Percentiles rank a stretch among this genome's conserved stretches.
These are phyloP conservation scores for Fusarium sp. DNA, from an alignment of 2,329 filamentous ascomycete species.

Conservation along the genomic window DNA sequence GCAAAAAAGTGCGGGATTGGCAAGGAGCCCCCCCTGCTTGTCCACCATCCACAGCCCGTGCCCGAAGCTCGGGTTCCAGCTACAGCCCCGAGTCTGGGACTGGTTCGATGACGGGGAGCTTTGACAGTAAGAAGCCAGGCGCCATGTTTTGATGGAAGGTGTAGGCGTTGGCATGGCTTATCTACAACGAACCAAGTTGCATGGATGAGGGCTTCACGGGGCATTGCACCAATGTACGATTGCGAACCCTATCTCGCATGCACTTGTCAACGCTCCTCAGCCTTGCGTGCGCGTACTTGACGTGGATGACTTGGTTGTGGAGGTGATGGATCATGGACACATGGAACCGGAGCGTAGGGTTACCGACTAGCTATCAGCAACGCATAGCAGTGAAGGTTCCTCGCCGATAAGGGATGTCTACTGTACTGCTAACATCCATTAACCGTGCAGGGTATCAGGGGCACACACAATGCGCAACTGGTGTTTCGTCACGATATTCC, in stretches of 20 bases:
- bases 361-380: neutral
- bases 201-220: neutral
- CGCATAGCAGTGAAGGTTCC: neutral
- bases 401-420: neutral
- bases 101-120: neutral
- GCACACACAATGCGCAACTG: neutral
- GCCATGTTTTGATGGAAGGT: neutral
- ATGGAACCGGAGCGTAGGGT: neutral
- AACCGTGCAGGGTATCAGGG: neutral
- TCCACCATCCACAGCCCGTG: neutral
- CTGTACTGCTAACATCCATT: neutral
- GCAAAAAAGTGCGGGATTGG: slow-evolving; percentile 4
- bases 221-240: neutral
- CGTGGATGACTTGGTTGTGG: neutral
- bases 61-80: neutral
- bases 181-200: neutral
- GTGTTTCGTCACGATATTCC: neutral
- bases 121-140: neutral
- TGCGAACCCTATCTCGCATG: neutral
- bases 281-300: neutral
- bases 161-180: neutral
- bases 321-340: neutral
- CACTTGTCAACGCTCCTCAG: neutral
- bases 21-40: slow-evolving; percentile 15
- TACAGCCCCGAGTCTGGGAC: neutral